Conservation (phyloP, 306 rosid genomes). For the Medicago lupulina region DNA sequence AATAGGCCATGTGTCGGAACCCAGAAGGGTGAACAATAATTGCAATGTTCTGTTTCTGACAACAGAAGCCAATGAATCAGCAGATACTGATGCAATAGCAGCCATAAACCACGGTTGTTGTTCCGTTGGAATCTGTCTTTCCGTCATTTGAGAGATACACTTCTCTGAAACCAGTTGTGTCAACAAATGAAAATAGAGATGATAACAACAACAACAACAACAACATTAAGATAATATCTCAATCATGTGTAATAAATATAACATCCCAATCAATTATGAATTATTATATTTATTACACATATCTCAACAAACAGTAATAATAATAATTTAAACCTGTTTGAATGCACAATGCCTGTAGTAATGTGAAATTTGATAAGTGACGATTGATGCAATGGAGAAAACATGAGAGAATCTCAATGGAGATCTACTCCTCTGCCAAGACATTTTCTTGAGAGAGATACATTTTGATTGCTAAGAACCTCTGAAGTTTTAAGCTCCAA, state of each 20-base stretch:
- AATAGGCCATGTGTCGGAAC: constrained; percentile 46
- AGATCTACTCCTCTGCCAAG: neutral
- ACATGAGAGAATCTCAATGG: neutral
- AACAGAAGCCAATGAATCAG: constrained; percentile 33
- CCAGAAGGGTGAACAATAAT: constrained; percentile 41
- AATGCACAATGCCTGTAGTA: neutral
- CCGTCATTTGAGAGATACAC: neutral
- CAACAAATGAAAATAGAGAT: neutral
- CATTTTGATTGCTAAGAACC: neutral
- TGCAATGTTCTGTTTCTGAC: constrained; percentile 54
- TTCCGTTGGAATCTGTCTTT: constrained; percentile 16
- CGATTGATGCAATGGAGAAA: too few relatives aligned
- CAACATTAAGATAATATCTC: too few relatives aligned
- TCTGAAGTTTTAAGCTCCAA: neutral
- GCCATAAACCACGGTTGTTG: neutral
- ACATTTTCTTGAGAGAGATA: neutral
- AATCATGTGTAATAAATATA: too few relatives aligned
- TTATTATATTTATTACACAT: neutral
- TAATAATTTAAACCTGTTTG: neutral
- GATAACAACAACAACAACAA: too few relatives aligned
- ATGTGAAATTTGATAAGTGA: neutral
- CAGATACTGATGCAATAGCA: neutral
- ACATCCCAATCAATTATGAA: neutral
- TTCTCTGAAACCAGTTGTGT: constrained; percentile 6
- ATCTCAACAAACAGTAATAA: neutral